Evolutionary conservation across 2,329 filamentous ascomycete species (phyloP), one percentile per base, ranked within the genome.

Genomic region (Claviceps paspali): DNA sequence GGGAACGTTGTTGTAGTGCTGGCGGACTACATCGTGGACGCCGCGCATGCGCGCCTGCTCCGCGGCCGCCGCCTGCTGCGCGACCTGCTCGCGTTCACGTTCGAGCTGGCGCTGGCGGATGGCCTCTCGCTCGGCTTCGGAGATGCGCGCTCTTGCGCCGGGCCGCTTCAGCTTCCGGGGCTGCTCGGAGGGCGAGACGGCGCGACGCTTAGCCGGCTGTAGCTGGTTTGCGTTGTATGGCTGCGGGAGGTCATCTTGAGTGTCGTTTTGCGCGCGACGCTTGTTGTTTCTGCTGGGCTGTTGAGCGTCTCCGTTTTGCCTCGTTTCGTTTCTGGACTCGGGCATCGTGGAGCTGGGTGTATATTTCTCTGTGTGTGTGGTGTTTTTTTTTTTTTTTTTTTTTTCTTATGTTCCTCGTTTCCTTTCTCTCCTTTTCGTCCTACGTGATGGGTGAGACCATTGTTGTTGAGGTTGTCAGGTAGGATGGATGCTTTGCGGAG

Each of bases 1-100:
- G 0, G 88, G 88, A 0, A 96, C 88, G 27, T 82, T 79, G 59
- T 98, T 98, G 68, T 98, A 98, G 59, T 95, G 88, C 46, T 93
- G 79, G 35, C 79, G 76, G 34, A 96, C 91, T 6, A 93, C 79
- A 51, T 96, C 85, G 49, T 87, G 77, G 30, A 77, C 78, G 35
- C 77, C 63, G 24, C 64, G 61, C 30, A 60, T 58, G 30, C 63
- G 58, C 35, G 60, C 58, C 9, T 58, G 52, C 38, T 61, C 55
- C 0, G 53, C 55, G 5, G 56, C 54, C 12, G 56, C 54, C 6
- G 56, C 56, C 11, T 56, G 54, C 6, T 52, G 52, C 17, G 51
- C 54, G 11, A 56, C 59, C 11, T 57, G 51, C 23, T 63, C 62
- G 33, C 58, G 58, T 37, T 71, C 67, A 43, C 69, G 68, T 41